Conservation (phyloP, 2,329 filamentous ascomycete genomes). For the Xylaria arbuscula region DNA sequence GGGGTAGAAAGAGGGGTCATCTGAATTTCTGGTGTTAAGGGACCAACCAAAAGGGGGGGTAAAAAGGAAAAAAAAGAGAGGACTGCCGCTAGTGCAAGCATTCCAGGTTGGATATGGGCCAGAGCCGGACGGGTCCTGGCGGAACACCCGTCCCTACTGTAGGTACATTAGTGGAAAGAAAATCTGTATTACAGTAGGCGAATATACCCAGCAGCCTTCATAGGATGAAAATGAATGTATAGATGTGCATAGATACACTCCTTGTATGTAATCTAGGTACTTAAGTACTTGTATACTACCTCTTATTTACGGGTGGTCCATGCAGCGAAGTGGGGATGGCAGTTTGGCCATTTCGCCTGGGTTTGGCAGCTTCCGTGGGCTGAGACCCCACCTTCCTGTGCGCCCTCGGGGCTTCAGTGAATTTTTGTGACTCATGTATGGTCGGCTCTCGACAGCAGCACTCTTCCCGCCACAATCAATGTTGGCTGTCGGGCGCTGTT, state of each 20-base stretch:
- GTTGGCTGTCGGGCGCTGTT: slow-evolving; percentile 25
- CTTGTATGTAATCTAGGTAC: too few relatives aligned
- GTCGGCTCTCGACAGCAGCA: slow-evolving; percentile 14
- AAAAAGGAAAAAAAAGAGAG: background rate
- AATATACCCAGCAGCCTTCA: too few relatives aligned
- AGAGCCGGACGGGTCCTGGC: background rate
- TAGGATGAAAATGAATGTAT: too few relatives aligned
- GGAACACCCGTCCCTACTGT: background rate
- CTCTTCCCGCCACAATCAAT: slow-evolving; percentile 30
- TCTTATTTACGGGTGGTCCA: slow-evolving; percentile 11
- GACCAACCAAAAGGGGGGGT: background rate
- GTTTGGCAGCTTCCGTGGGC: slow-evolving; percentile 6
- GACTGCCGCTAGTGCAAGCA: slow-evolving; percentile 5
- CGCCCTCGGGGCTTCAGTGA: slow-evolving; percentile 11
- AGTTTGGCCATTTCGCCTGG: slow-evolving; percentile 3
- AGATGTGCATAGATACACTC: too few relatives aligned
- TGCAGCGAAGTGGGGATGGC: background rate
- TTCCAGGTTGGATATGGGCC: background rate
- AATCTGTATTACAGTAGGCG: too few relatives aligned
- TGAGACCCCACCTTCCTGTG: slow-evolving; percentile 20
- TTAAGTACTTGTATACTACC: background rate
- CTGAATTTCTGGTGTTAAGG: background rate
- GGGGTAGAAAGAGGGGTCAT: slow-evolving; percentile 4
- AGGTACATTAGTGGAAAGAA: too few relatives aligned
- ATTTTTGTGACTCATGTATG: slow-evolving; percentile 28